phyloP scores from a whole-genome alignment of 345 rosid genomes.

The Corchorus capsularis region DNA sequence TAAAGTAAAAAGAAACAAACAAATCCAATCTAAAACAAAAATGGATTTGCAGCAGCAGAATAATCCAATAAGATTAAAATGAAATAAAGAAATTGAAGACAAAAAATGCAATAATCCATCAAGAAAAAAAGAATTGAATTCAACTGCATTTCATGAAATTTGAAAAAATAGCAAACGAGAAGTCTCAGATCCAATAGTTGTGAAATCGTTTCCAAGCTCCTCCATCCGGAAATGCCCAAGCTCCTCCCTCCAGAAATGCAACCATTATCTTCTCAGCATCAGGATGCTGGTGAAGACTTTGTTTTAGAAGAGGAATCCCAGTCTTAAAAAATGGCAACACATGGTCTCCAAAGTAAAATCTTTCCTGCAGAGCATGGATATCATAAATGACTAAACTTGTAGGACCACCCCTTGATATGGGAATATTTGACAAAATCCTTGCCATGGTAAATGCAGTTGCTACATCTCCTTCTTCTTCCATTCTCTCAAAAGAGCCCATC shows the following conservation, averaged over 20 bases:
- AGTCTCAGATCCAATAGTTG: conserved; percentile 81
- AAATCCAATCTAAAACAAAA: too few species aligned
- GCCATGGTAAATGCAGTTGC: conserved; percentile 99
- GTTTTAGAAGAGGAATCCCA: conserved; percentile 88
- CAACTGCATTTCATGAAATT: too few species aligned
- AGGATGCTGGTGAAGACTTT: conserved; percentile 79
- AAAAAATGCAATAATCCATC: too few species aligned
- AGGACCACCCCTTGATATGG: conserved; percentile 96
- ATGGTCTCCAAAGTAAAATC: conserved; percentile 93
- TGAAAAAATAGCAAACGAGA: too few species aligned
- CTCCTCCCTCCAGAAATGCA: too few species aligned
- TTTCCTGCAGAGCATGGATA: conserved; percentile 97
- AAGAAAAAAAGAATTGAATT: too few species aligned
- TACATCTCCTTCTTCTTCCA: conserved; percentile 99
- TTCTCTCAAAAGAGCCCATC: conserved; percentile 95
- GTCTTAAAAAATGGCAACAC: conserved; percentile 97
- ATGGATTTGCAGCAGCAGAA: too few species aligned
- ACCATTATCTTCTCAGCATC: conserved; percentile 74
- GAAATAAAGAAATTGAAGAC: too few species aligned
- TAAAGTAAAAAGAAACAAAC: too few species aligned
- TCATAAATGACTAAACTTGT: conserved; percentile 95
- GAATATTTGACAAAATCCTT: too few species aligned
- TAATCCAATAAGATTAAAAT: too few species aligned
- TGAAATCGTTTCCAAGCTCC: conserved; percentile 99
- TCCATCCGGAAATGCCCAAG: conserved; percentile 99